Conservation (phyloP, 352 stramenopile genomes). For the Pythium rishiriense region DNA sequence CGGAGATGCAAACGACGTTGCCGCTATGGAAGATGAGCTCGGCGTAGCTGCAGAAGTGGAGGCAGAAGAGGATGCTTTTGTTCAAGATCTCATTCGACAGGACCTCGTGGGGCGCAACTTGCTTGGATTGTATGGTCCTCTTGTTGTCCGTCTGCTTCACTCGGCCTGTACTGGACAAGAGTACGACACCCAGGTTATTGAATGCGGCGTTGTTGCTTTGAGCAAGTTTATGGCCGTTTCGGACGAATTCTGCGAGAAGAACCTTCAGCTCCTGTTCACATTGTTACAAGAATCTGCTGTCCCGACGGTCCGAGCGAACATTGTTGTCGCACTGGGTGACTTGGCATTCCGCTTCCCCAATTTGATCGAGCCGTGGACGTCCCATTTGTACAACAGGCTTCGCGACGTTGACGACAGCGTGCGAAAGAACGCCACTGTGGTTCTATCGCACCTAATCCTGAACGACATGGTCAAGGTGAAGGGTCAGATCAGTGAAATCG, state of each 20-base stretch:
- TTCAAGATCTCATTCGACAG: conserved; percentile 90
- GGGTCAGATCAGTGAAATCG: conserved; percentile 94
- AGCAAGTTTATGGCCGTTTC: conserved; percentile 99
- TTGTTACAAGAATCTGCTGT: conserved; percentile 78
- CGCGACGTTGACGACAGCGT: conserved; percentile 91
- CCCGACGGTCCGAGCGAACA: conserved; percentile 90
- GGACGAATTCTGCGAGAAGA: conserved; percentile 93
- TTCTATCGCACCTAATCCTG: conserved; percentile 98
- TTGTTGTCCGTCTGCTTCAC: conserved; percentile 88
- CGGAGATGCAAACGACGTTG: conserved; percentile 56
- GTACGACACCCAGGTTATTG: conserved; percentile 79
- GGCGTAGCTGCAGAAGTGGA: conserved; percentile 90
- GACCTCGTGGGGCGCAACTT: conserved; percentile 93
- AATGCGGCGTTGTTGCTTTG: conserved; percentile 93
- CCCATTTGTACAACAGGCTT: conserved; percentile 93
- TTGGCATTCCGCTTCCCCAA: conserved; percentile 98
- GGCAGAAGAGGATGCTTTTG: conserved; percentile 89
- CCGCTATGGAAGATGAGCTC: conserved; percentile 92
- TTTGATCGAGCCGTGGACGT: conserved; percentile 97
- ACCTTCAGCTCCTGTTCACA: conserved; percentile 95
- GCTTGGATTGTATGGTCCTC: conserved; percentile 89
- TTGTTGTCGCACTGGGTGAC: conserved; percentile 97
- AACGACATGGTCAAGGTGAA: conserved; percentile 99
- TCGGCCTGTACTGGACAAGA: conserved; percentile 68
- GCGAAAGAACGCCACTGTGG: conserved; percentile 96